Base-by-base conservation (phyloP, 2,329 filamentous ascomycete genomes). In the Pestalotiopsis sp. region DNA sequence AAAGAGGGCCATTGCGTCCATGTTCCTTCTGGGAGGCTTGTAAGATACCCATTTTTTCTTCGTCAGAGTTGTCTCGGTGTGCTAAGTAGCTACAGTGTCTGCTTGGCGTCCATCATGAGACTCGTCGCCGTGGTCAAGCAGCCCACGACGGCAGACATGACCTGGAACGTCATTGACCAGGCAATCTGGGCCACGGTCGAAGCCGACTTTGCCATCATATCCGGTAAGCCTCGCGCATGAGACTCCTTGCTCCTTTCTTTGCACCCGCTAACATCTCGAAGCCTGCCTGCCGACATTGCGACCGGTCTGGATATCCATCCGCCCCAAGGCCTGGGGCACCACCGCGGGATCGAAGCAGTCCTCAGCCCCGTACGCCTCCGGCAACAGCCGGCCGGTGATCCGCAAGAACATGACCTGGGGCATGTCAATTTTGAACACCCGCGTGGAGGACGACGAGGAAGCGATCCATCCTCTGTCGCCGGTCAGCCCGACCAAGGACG, bases 101-200 rank as follows among this genome's bases (percentile, higher is more conserved):
- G 56, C 4, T 20, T 59, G 23, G 56, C 56, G 2, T 59, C 56
- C 20, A 59, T 59, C 17, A 59, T 59, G 56, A n/a, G 56, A 25
- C 64, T 66, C 23, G 20, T 56, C 12, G 39, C 64, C 13, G 64
- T 66, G 3, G 39, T 36, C 13, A 66, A 20, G 7, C 39, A 66
- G n/a, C 14, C 14, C 2, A 66, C 17, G 3, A 31, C 52, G 25
- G 64, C 25, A 5, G 64, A 66, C 27, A 27, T 66, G 36, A 56
- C 64, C 27, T 66, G 64, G 64, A 66, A 66, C 31, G n/a, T 66
- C 17, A 20, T 66, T 45, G 56, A 66, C 31, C 64, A 66, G 36
- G 52, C 39, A n/a, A 66, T 66, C 12, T 66, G 64, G 64, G 64
- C 64, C 31, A 57, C 39, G 12, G 31, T 31, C 17, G 64, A 66